These are phyloP conservation scores for Rhynchospora pubera DNA, from an alignment of 176 grass and related monocot genomes.

Conservation along the genomic window DNA sequence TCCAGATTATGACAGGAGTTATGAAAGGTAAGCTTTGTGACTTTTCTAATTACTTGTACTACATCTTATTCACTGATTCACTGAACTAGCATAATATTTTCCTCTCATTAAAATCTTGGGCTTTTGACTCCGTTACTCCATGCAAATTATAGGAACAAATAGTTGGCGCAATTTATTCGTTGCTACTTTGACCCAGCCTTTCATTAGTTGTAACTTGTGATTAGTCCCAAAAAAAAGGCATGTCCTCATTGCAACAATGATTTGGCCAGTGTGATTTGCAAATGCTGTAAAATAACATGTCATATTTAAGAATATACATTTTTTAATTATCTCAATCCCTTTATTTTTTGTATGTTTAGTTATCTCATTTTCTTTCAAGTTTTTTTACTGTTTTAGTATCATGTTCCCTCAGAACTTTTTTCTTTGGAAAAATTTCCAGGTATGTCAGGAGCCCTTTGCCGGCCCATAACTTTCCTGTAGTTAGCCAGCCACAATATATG, in stretches of 20 bases:
- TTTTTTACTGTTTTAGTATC: neutral
- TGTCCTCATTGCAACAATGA: neutral
- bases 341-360: neutral
- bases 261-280: neutral
- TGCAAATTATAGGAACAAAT: constrained; percentile 11
- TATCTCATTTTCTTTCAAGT: neutral
- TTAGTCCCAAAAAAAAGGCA: neutral
- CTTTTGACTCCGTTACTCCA: neutral
- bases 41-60: neutral
- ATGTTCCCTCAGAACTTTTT: neutral
- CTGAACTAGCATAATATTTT: neutral
- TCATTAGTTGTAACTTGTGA: neutral
- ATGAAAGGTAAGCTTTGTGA: constrained; percentile 49
- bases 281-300: neutral
- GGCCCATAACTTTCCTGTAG: constrained; percentile 35
- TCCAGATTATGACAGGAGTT: constrained; percentile 91
- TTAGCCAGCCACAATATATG: constrained; percentile 48
- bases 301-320: neutral
- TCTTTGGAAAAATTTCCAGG: constrained; percentile 38
- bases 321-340: neutral
- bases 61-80: neutral
- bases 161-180: neutral
- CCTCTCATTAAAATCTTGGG: neutral
- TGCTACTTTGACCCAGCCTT: neutral
- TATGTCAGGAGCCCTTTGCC: constrained; percentile 55